Base-by-base conservation (phyloP, 2,329 filamentous ascomycete genomes). In the Alternaria metachromatica region DNA sequence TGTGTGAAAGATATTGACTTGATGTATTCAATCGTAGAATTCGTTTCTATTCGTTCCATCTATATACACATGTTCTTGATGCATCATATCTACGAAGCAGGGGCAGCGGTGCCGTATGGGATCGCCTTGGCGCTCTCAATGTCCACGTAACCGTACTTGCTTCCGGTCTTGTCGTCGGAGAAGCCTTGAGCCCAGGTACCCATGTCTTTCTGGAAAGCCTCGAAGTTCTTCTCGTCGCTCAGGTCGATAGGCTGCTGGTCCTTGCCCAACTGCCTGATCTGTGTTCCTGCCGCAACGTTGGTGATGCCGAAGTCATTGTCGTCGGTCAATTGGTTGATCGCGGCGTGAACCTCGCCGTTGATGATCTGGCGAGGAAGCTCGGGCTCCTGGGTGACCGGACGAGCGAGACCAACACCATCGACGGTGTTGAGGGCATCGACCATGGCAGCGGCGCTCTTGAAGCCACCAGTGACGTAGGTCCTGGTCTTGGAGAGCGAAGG, bases 391-490 rank as follows among this genome's bases (percentile, higher is more conserved):
- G 82, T 83, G 0, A 85, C 72, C 0, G 87, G 82, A 9, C 87
- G 82, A 0, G 80, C 89, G 20, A 91, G 78, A 0, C 88, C 88
- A 9, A 90, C 81, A 20, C 88, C 88, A 67, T 90, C 84, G 4
- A 90, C 85, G 0, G 83, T 82, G 3, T 85, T 70, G 3, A 90
- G 80, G 0, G 87, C 87, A n/a, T 82, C 78, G 13, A 86, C 84
- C 88, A 90, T 89, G 3, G 84, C 88, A 20, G 78, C 80, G 0
- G 82, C 84, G 1, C 85, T 85, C 58, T 85, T 83, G 64, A 90
- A 79, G 0, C 88, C 88, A 25, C 88, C 88, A 0, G 87, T 89
- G 43, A 90, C 80, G 67, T 88, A 90, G 0, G 81, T 83, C 72
- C 84, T 87, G 0, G 87, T 90, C 74, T 86, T 84, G 61, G 86